A percentile compares a stretch with the other conserved stretches of the same genome.
phyloP scores from a whole-genome alignment of 1,139 yeast species.

The Protomyces inouyei region DNA sequence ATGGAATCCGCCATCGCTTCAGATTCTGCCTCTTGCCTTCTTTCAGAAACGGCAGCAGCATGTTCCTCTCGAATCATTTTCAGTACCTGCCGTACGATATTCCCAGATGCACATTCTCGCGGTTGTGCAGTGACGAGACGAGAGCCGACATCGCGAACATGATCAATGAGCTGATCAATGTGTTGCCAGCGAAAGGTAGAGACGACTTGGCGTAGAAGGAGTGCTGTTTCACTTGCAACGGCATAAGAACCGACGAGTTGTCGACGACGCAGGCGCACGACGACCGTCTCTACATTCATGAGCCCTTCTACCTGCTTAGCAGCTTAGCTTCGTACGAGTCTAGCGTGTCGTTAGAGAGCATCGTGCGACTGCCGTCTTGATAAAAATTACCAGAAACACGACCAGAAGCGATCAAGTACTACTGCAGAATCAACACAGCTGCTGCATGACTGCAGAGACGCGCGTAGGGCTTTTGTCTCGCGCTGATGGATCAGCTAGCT shows the following conservation, averaged over 20 bases:
- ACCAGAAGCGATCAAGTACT: too few relatives aligned
- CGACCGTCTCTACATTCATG: slow-evolving; percentile 29
- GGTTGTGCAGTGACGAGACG: slow-evolving; percentile 45
- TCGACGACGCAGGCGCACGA: slow-evolving; percentile 50
- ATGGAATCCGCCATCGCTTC: neutral
- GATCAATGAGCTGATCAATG: slow-evolving; percentile 63
- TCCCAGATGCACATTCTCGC: slow-evolving; percentile 77
- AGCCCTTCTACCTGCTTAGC: too few relatives aligned
- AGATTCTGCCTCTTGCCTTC: slow-evolving; percentile 5
- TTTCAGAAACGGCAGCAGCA: slow-evolving; percentile 39
- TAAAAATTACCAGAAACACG: too few relatives aligned
- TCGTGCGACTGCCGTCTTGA: too few relatives aligned
- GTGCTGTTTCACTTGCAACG: slow-evolving; percentile 83
- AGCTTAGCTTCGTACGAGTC: too few relatives aligned
- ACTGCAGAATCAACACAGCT: too few relatives aligned
- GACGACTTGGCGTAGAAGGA: slow-evolving; percentile 77
- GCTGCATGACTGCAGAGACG: neutral
- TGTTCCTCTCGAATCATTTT: slow-evolving; percentile 85
- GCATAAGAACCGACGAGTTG: slow-evolving; percentile 67
- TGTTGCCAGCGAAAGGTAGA: slow-evolving; percentile 86
- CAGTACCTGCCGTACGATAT: slow-evolving; percentile 81
- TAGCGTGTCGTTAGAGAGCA: too few relatives aligned
- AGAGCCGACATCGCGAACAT: slow-evolving; percentile 52
- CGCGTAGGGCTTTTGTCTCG: neutral
- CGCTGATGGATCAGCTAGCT: slow-evolving; percentile 23